Conservation (phyloP, 2,329 filamentous ascomycete genomes). For the Penicillium palitans region DNA sequence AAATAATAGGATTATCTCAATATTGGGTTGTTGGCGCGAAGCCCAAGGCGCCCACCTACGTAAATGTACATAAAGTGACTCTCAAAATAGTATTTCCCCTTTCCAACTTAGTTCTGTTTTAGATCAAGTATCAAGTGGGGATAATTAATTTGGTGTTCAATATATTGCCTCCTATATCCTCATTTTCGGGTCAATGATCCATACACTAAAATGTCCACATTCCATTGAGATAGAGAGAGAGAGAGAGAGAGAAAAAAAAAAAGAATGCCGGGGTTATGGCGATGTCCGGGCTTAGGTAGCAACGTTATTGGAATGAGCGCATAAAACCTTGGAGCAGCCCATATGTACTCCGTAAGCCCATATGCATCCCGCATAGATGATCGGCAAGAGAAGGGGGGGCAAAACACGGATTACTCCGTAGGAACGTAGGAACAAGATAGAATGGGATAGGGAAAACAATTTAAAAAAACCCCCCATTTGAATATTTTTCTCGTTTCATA, state of each 20-base stretch:
- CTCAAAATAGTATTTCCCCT: neutral
- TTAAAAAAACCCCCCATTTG: neutral
- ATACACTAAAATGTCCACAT: neutral
- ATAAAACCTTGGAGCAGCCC: neutral
- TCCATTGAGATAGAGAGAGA: neutral
- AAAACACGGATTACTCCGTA: neutral
- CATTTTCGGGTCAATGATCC: neutral
- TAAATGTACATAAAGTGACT: neutral
- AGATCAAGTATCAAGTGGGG: neutral
- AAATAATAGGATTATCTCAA: too few relatives aligned
- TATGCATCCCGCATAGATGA: neutral
- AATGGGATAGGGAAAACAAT: neutral
- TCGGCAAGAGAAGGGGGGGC: neutral
- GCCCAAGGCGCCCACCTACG: neutral
- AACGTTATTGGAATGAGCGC: neutral
- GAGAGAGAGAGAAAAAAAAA: neutral
- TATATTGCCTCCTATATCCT: neutral
- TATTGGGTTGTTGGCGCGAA: neutral
- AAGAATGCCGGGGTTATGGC: too few relatives aligned
- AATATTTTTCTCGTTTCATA: conserved; percentile 1
- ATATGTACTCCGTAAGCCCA: neutral
- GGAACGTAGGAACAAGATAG: neutral
- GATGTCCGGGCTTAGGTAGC: neutral
- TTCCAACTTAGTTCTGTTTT: neutral
- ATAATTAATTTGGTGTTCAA: neutral